Conservation (phyloP, 495 filamentous ascomycete species). For the Tuber melanosporum region DNA sequence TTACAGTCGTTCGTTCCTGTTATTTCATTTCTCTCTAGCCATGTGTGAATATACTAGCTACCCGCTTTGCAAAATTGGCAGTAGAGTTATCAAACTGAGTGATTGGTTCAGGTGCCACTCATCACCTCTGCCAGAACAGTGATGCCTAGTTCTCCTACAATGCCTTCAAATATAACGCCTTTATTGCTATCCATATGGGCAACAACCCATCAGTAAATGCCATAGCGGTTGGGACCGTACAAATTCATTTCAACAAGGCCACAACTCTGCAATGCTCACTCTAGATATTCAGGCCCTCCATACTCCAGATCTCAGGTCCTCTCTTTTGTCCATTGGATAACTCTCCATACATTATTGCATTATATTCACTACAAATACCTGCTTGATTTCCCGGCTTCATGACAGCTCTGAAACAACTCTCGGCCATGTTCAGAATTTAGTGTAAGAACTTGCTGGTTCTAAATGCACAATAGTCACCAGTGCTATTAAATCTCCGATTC, state of each 20-base stretch:
- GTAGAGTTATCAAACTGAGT: neutral
- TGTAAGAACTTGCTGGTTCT: too few relatives aligned
- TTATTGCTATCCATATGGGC: neutral
- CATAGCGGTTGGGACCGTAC: neutral
- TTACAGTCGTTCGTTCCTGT: too few relatives aligned
- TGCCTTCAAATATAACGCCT: neutral
- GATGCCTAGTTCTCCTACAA: neutral
- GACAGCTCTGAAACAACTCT: too few relatives aligned
- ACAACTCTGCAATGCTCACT: neutral
- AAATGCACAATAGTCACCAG: too few relatives aligned
- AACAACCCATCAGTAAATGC: neutral
- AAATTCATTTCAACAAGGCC: neutral
- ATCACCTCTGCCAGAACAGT: neutral
- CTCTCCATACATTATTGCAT: neutral
- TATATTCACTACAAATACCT: too few relatives aligned
- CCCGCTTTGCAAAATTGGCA: too few relatives aligned
- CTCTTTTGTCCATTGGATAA: slow-evolving; percentile 1
- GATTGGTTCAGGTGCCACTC: slow-evolving; percentile 10
- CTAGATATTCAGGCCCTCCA: slow-evolving; percentile 6
- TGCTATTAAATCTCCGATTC: too few relatives aligned
- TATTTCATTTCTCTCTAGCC: too few relatives aligned
- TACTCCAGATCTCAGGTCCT: neutral
- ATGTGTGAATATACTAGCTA: too few relatives aligned
- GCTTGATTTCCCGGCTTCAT: too few relatives aligned
- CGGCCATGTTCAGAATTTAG: too few relatives aligned